These are phyloP conservation scores for Linaria vulgaris DNA, from an alignment of 257 asterid species.

Conservation along the genomic window DNA sequence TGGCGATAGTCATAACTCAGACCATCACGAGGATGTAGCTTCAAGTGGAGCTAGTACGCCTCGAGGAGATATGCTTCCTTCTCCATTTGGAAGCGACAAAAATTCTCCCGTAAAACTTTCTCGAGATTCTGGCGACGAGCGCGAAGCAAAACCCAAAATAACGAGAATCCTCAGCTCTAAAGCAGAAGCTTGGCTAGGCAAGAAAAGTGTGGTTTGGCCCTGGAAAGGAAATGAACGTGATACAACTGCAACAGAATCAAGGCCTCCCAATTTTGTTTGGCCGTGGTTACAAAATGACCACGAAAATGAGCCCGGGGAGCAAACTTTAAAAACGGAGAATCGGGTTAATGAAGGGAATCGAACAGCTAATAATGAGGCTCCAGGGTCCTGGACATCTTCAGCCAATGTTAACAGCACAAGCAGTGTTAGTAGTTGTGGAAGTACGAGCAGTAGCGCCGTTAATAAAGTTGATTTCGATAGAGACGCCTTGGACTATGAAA, in stretches of 20 bases:
- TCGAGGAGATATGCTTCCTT: constrained; percentile 61
- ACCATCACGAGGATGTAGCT: constrained; percentile 76
- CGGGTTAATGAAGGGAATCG: constrained; percentile 46
- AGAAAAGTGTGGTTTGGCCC: constrained; percentile 72
- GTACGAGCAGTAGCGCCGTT: constrained; percentile 71
- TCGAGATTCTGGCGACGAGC: constrained; percentile 69
- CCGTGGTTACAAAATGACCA: constrained; percentile 70
- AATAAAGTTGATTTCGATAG: constrained; percentile 66
- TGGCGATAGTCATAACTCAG: constrained; percentile 63
- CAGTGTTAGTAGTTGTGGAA: constrained; percentile 83
- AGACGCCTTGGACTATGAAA: constrained; percentile 79
- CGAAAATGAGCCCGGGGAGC: constrained; percentile 54
- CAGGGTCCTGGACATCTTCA: constrained; percentile 85
- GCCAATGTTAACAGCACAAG: constrained; percentile 77
- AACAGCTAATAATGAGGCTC: constrained; percentile 58
- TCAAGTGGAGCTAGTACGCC: constrained; percentile 93
- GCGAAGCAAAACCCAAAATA: constrained; percentile 67
- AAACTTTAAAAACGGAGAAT: constrained; percentile 47
- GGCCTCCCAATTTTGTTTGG: constrained; percentile 60
- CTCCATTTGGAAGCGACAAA: constrained; percentile 52
- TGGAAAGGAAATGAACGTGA: constrained; percentile 77
- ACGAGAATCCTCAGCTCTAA: constrained; percentile 66
- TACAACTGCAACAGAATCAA: constrained; percentile 56
- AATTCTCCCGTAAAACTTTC: constrained; percentile 40
- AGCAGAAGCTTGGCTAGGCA: constrained; percentile 87